These are phyloP conservation scores for Clarkia xantiana DNA, from an alignment of 345 rosid species.

Conservation along the genomic window DNA sequence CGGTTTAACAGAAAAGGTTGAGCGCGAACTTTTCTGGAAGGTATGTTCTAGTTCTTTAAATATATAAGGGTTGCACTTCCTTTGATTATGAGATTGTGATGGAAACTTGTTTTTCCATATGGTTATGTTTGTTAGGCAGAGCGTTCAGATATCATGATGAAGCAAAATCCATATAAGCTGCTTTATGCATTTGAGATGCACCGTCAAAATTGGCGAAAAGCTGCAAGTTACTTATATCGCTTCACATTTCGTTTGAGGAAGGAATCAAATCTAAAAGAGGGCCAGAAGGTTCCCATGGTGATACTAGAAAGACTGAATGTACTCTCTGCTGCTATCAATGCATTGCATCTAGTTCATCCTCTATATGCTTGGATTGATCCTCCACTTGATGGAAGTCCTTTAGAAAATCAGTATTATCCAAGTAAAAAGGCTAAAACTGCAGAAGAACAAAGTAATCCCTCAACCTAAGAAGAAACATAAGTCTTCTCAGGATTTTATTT, in stretches of 20 bases:
- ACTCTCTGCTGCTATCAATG: constrained; percentile 84
- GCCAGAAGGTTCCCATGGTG: constrained; percentile 31
- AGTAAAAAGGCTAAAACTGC: constrained; percentile 61
- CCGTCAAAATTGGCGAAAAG: constrained; percentile 84
- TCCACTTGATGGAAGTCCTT: constrained; percentile 25
- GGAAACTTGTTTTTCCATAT: constrained; percentile 11
- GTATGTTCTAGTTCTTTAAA: constrained; percentile 23
- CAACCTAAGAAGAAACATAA: constrained; percentile 5
- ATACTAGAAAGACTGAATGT: constrained; percentile 84
- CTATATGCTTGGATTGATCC: constrained; percentile 82
- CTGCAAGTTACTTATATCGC: constrained; percentile 75
- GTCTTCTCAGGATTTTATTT: constrained; percentile 1
- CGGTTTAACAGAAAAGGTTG: constrained; percentile 82
- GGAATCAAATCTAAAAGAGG: constrained; percentile 43
- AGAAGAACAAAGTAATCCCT: constrained; percentile 36
- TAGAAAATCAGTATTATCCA: constrained; percentile 32
- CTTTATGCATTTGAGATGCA: constrained; percentile 92
- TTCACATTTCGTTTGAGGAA: constrained; percentile 63
- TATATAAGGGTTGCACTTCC: background rate
- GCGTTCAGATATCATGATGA: constrained; percentile 54
- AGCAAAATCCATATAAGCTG: constrained; percentile 76
- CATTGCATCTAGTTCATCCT: constrained; percentile 70
- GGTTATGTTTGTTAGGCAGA: constrained; percentile 49
- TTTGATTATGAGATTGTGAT: constrained; percentile 1
- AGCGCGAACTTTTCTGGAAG: constrained; percentile 93